Evolutionary conservation across 345 rosid genomes (phyloP).

Genomic region (Mercurialis annua): DNA sequence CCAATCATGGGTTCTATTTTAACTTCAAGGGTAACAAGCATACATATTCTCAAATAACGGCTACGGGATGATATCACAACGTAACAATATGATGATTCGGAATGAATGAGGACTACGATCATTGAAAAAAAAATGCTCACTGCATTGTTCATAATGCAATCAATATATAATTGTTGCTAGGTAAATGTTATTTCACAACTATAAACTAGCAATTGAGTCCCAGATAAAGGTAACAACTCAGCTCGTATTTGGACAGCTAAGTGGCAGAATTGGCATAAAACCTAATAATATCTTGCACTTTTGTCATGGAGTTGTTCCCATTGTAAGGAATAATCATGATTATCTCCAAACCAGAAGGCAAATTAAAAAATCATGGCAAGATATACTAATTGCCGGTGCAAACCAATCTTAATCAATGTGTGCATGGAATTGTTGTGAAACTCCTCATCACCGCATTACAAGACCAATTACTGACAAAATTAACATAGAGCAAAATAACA

Average conservation of each 20-base stretch:
- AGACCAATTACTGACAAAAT: neutral
- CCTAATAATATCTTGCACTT: neutral
- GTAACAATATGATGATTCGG: neutral
- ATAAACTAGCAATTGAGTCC: neutral
- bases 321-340: neutral
- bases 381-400: neutral
- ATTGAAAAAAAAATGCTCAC: neutral
- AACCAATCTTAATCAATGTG: neutral
- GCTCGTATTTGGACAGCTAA: neutral
- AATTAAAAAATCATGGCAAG: neutral
- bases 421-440: too few relatives aligned
- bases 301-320: neutral
- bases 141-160: neutral
- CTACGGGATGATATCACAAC: neutral
- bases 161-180: neutral
- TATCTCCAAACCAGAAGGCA: neutral
- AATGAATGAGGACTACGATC: neutral
- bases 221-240: neutral
- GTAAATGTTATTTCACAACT: neutral
- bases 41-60: neutral
- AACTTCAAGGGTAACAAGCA: neutral
- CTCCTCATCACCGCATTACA: neutral
- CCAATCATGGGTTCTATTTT: neutral
- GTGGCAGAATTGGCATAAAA: neutral
- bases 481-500: neutral